Evolutionary conservation across 768 basidiomycete species (phyloP), one percentile per base, ranked within the genome.

Genomic region (Austroboletus eburneus): DNA sequence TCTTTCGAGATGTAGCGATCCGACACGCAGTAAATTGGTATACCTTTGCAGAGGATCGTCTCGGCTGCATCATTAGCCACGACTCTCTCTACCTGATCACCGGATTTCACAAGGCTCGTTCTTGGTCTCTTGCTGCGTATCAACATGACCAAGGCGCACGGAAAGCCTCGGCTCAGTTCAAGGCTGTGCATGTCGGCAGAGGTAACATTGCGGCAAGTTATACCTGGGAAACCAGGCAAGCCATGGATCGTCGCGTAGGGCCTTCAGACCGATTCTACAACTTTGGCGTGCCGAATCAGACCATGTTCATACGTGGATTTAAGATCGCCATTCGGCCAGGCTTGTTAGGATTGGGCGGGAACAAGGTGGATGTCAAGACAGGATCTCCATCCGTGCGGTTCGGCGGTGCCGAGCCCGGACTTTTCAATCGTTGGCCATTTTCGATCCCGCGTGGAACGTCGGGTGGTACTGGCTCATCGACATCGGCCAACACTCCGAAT

Each of bases 121-220:
- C 61, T 1, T 69, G 66, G 64, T 65, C 60, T 9, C 51, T 63
- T 13, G 66, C 61, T 32, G 30, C 30, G 13, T 32, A 32, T 32
- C 7, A 13, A 13, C 30, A 32, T 4, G 12, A 13, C 14, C 30
- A 32, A 32, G 30, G 30, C 12, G 9, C 30, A 12, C 27, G 7
- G 27, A 27, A 27, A 27, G 21, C 51, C 3, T 46, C 35, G 1
- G 50, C 51, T 3, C 45, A 45, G 8, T 49, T 58, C 42, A 58
- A 32, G 21, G 57, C 54, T n/a, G 25, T 27, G 5, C 43, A 42
- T 13, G 33, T 46, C 4, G 45, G 43, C 0, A 36, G 42, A 16
- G 37, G 34, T 8, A 24, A 49, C 14, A 32, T 52, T 10, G 45
- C 48, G 9, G 36, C 37, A 0, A 36, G 32, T 1, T 61, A 48